Evolutionary conservation across 768 basidiomycete genomes (phyloP), one percentile per base, ranked within the genome.

Genomic region (Calocera viscosa): DNA sequence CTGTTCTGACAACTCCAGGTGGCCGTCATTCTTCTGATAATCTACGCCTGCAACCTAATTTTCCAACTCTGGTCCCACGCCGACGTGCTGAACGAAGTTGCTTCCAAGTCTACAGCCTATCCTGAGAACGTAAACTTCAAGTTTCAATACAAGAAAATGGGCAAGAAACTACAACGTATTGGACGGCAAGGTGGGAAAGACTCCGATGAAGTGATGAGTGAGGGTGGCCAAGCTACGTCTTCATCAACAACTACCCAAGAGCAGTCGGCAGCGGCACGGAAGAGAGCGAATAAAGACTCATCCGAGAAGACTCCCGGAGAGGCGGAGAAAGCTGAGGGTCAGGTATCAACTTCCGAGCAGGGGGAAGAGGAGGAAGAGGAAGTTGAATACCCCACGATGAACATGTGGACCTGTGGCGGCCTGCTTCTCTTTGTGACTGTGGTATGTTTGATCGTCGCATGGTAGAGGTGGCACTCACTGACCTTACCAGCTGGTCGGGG

Each of bases 11-110:
- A 41, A 67, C 63, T 26, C 0, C 68, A 89, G 87, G 86, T 89
- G 2, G 84, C 91, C 2, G 79, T 94, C 63, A 82, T 93, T 65
- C 79, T 93, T 3, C 79, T 12, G 68, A 8, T 64, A 90, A 89
- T 90, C 68, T 93, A 94, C 71, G 73, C 71, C 1, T 81, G 80
- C n/a, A 91, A 89, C 71, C 81, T 93, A 19, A 75, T 88, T 68
- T 92, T 92, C 76, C 91, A 91, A 73, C 78, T 85, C 14, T 83
- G 80, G 78, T 90, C 90, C 0, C 90, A 93, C 73, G 83, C 85
- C 2, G 78, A 84, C 22, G 53, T 60, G 69, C 79, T 93, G 17
- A 93, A 89, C 2, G 67, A 67, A 22, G 63, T 24, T 26, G 67
- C 71, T 33, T 69, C 73, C 69, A 28, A 67, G 68, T 74, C 75